Base-by-base conservation (phyloP, 768 basidiomycete genomes). In the Podaxis mareebaensis region DNA sequence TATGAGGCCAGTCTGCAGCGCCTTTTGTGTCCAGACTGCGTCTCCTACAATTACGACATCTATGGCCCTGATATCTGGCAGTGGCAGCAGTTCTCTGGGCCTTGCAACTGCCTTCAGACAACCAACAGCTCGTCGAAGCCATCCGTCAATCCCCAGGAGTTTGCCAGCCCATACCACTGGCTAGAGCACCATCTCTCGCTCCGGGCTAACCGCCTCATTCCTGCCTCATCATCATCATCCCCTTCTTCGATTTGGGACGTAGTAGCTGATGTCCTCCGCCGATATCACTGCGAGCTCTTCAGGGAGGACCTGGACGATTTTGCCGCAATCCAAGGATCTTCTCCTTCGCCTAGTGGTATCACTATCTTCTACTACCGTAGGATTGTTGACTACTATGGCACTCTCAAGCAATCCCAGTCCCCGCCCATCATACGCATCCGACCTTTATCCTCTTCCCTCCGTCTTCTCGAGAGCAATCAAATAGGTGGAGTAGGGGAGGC, bases 71-170 rank as follows among this genome's bases (percentile, higher is more conserved):
- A 82, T 64, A 74, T 85, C 8, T 84, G 81, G 70, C 76, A 81
- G 52, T 86, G 85, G 85, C 80, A 81, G 49, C 79, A 82, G 60
- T 81, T 83, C 59, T 78, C 75, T 53, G 77, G 83, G 1, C 76
- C 80, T 15, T 86, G 85, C 67, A 73, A 74, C n/a, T 86, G 85
- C 68, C 61, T 68, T 46, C 67, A 70, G 46, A 67, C 71, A 56
- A 38, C 38, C 3, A 57, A 38, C 42, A 44, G 54, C 46, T 40
- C 17, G 13, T 51, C 58, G 5, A 65, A 56, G 17, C 54, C 58
- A 15, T 53, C 42, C 20, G 42, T 61, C 36, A 66, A 71, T 58
- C 65, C 69, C 64, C 64, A 64, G 15, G 65, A 71, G 61, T 76
- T 80, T 72, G 67, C 73, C 64, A 76, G 81, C 67, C 74, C 80